Base-by-base conservation (phyloP, 345 rosid genomes). In the Rhodamnia argentea region DNA sequence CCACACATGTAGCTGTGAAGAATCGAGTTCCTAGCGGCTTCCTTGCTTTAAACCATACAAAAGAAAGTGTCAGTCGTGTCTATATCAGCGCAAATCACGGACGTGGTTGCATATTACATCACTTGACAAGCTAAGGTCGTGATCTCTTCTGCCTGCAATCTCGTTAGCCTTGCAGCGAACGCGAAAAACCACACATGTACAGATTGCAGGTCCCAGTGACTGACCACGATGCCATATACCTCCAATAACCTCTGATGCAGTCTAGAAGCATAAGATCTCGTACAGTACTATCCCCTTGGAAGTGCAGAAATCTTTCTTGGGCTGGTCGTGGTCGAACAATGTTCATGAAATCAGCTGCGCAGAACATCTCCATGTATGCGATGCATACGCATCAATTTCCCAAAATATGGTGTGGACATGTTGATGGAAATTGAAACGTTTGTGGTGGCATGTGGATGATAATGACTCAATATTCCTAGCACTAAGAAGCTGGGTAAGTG, bases 161-260 rank as follows among this genome's bases (percentile, higher is more conserved):
- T 84, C 78, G 91, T 91, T 26, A 93, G 87, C 89, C 88, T 91
- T 27, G 94, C 94, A 51, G 95, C 93, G 88, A 93, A 93, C 94
- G 93, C 5, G 92, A 93, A 84, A 94, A 93, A 55, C 94, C 95
- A 87, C 92, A 93, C 83, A 82, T 91, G 56, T 93, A 60, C 75
- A 62, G 42, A 29, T 15, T 27, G 42, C 75, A 62, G 42, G 11
- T 62, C 18, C 70, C 37, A n/a, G 70, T 6, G 70, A 59, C 37
- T 59, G 37, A n/a, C 37, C 70, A 8, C 6, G 70, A 59, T 29
- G 70, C 70, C 70, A 59, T n/a, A 6, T n/a, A n/a, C 70, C 70
- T 59, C 70, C 70, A 59, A 59, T 59, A n/a, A 59, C 13, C 37
- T 29, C 14, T n/a, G 2, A 0, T 13, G 70, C 70, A 59, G 70